These are phyloP conservation scores for Cladorrhinum sp. DNA, from an alignment of 2,329 filamentous ascomycete genomes.

Conservation along the genomic window DNA sequence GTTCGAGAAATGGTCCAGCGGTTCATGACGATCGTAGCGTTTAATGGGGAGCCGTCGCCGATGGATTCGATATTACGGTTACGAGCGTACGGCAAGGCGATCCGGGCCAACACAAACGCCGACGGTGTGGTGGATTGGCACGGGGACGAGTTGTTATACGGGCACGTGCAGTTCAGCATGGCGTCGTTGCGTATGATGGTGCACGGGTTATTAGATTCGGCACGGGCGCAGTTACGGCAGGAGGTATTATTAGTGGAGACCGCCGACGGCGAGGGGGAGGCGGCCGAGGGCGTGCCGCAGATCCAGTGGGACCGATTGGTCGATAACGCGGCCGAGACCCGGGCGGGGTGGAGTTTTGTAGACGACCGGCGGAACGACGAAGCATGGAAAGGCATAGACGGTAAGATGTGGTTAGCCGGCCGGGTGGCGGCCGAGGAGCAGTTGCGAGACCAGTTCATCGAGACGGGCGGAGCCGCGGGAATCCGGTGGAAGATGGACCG, in stretches of 20 bases:
- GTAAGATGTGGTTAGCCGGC: conserved; percentile 6
- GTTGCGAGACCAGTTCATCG: conserved; percentile 1
- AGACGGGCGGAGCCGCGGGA: background rate
- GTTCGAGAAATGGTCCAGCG: conserved; percentile 7
- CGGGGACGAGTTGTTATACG: conserved; percentile 11
- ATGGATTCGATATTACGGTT: conserved; percentile 13
- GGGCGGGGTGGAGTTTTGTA: conserved; percentile 6
- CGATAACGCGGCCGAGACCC: conserved; percentile 8
- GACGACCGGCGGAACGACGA: conserved; percentile 3
- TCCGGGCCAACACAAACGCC: conserved; percentile 8
- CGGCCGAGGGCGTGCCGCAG: background rate
- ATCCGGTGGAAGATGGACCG: conserved; percentile 1
- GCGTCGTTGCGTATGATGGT: conserved; percentile 7
- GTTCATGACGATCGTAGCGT: conserved; percentile 12
- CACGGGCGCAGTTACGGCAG: conserved; percentile 8
- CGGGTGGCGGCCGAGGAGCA: conserved; percentile 1
- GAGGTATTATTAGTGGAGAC: conserved; percentile 4
- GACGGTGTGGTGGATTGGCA: conserved; percentile 9
- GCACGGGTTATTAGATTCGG: conserved; percentile 7
- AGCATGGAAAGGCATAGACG: conserved; percentile 1
- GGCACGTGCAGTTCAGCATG: conserved; percentile 8
- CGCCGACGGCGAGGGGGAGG: background rate
- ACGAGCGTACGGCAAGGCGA: conserved; percentile 8
- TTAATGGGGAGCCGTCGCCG: conserved; percentile 3
- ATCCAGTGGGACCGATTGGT: conserved; percentile 9